A percentile compares a stretch with the other conserved stretches of the same genome.
Evolutionary conservation across 1,284 basidiomycete genomes (phyloP).

Genomic region (Moesziomyces sp.): DNA sequence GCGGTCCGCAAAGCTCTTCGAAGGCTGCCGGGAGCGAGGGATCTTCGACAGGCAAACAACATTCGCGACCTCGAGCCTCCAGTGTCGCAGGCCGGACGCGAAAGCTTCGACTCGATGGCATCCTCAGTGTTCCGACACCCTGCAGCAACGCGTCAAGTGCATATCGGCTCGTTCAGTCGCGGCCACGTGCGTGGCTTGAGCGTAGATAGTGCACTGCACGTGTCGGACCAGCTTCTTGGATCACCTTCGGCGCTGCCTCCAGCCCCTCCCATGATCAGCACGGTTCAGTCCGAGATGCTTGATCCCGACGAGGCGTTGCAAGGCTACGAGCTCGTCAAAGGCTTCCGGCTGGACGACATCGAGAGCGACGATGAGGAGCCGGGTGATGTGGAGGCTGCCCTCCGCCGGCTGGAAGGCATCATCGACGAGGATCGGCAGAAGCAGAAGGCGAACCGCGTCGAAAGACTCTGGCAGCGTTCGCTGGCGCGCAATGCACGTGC

Average conservation of each 20-base stretch:
- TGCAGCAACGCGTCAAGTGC: constrained; percentile 13
- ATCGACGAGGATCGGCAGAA: constrained; percentile 61
- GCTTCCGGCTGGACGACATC: constrained; percentile 54
- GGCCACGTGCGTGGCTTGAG: constrained; percentile 32
- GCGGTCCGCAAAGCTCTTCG: constrained; percentile 58
- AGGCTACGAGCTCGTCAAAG: constrained; percentile 63
- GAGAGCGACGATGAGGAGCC: constrained; percentile 62
- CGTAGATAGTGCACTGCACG: constrained; percentile 29
- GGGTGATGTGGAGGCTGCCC: constrained; percentile 61
- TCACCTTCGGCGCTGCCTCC: constrained; percentile 2
- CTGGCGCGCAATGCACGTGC: constrained; percentile 35
- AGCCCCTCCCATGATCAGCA: constrained; percentile 44
- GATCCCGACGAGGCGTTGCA: constrained; percentile 61
- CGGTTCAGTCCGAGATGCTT: constrained; percentile 56
- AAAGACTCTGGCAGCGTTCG: constrained; percentile 52
- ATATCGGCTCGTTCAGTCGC: constrained; percentile 24
- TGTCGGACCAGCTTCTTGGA: constrained; percentile 12
- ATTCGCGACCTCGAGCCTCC: constrained; percentile 47
- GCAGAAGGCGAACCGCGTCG: constrained; percentile 49
- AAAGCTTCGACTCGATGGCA: constrained; percentile 53
- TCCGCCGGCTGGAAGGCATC: constrained; percentile 59
- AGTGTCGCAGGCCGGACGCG: constrained; percentile 17
- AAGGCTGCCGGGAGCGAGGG: constrained; percentile 58
- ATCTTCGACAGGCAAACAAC: constrained; percentile 59
- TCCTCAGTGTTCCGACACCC: constrained; percentile 33